A percentile compares a stretch with the other conserved stretches of the same genome.
Evolutionary conservation across 2,329 filamentous ascomycete species (phyloP).

Genomic region (Fusarium nurragi): DNA sequence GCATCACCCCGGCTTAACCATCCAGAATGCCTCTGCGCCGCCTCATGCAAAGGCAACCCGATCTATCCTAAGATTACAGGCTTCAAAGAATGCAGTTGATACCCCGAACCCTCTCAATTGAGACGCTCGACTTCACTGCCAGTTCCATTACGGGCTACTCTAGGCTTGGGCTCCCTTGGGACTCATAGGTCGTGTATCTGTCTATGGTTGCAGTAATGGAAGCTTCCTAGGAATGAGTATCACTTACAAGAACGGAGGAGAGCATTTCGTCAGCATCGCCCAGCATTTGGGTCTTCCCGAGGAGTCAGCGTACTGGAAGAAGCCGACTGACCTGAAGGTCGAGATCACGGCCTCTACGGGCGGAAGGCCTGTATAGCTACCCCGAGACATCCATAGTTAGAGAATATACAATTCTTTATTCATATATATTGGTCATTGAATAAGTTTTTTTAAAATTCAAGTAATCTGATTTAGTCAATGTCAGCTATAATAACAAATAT

Average conservation of each 20-base stretch:
- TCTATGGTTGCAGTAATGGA: not conserved
- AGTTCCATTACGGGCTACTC: not conserved
- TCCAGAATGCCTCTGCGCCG: not conserved
- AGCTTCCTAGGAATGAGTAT: not conserved
- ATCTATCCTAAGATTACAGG: not conserved
- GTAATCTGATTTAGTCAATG: too few relatives aligned
- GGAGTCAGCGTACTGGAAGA: not conserved
- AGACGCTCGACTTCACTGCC: not conserved
- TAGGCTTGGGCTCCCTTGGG: constrained; percentile 1
- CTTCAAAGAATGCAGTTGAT: not conserved
- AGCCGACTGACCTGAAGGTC: not conserved
- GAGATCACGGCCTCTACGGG: too few relatives aligned
- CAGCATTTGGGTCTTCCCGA: too few relatives aligned
- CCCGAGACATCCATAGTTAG: too few relatives aligned
- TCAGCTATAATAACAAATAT: too few relatives aligned
- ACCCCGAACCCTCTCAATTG: not conserved
- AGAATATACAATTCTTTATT: too few relatives aligned
- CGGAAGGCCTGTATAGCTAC: too few relatives aligned
- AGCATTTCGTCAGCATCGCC: not conserved
- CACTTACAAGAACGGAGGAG: not conserved
- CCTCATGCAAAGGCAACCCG: not conserved
- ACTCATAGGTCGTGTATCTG: not conserved
- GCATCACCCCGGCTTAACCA: not conserved
- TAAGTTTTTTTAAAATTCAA: too few relatives aligned
- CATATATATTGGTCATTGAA: too few relatives aligned